Percentiles rank a stretch among this genome's conserved stretches.
These are phyloP conservation scores for Mycena filopes DNA, from an alignment of 768 basidiomycete species.

Conservation along the genomic window DNA sequence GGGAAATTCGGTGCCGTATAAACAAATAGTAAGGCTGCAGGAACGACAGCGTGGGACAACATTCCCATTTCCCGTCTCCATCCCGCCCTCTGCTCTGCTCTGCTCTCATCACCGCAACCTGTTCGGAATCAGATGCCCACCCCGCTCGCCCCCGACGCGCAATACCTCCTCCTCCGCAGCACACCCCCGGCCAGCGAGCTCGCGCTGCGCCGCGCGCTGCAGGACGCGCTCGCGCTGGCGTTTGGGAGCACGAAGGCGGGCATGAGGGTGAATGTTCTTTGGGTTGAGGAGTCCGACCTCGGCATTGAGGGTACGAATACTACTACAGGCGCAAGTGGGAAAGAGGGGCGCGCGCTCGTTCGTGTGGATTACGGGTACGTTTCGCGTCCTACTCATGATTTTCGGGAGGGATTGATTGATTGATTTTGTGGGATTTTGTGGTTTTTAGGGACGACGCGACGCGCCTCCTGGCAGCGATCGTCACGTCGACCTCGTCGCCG, in stretches of 20 bases:
- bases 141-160: too few relatives aligned
- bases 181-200: conserved; percentile 23
- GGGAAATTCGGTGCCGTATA: too few relatives aligned
- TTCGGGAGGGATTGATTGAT: too few relatives aligned
- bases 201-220: conserved; percentile 62
- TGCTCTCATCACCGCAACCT: not conserved
- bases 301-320: too few relatives aligned
- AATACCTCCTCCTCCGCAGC: conserved; percentile 27
- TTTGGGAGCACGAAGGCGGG: conserved; percentile 66
- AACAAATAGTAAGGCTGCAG: too few relatives aligned
- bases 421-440: too few relatives aligned
- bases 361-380: conserved; percentile 55
- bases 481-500: conserved; percentile 43
- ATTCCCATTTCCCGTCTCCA: too few relatives aligned
- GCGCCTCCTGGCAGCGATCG: conserved; percentile 47
- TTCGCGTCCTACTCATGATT: not conserved
- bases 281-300: too few relatives aligned
- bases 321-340: conserved; percentile 46
- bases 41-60: too few relatives aligned
- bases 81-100: not conserved
- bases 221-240: conserved; percentile 62
- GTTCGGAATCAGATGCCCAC: too few relatives aligned
- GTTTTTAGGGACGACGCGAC: conserved; percentile 44
- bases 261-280: conserved; percentile 69
- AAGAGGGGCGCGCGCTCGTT: conserved; percentile 42